phyloP scores from a whole-genome alignment of 108 stramenopile genomes.

The Nitzschia sp. region DNA sequence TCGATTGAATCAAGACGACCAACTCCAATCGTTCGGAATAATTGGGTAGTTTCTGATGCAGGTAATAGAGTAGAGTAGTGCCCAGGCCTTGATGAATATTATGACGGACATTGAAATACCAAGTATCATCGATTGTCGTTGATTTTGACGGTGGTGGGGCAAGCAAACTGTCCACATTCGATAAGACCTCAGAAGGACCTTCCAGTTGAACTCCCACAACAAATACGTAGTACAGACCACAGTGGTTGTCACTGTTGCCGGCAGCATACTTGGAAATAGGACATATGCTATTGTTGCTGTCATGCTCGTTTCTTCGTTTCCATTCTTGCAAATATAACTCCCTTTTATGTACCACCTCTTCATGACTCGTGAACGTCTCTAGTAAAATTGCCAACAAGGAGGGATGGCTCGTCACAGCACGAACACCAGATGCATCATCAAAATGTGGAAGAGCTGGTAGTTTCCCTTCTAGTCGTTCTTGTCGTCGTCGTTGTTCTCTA shows the following conservation, averaged over 20 bases:
- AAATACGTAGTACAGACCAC: constrained; percentile 15
- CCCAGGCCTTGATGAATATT: constrained; percentile 19
- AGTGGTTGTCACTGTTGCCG: background rate
- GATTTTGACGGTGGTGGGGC: too few species aligned
- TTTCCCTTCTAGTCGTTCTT: constrained; percentile 1
- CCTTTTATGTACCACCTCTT: too few species aligned
- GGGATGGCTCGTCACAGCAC: background rate
- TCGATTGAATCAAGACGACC: background rate
- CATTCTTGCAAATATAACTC: background rate
- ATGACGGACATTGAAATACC: constrained; percentile 6
- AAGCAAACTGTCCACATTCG: background rate
- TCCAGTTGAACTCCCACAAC: constrained; percentile 1
- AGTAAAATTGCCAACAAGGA: too few species aligned
- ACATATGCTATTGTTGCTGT: background rate
- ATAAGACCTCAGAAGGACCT: constrained; percentile 2
- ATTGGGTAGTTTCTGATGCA: background rate
- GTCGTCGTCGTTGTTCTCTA: constrained; percentile 22
- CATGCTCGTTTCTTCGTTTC: background rate
- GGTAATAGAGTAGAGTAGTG: background rate
- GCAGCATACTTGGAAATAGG: background rate
- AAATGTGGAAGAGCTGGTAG: background rate
- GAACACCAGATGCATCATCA: too few species aligned
- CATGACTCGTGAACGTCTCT: too few species aligned
- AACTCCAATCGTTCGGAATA: background rate
- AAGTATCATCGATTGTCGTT: constrained; percentile 7